These are phyloP conservation scores for Emiliania huxleyi DNA, from an alignment of 78 protist genomes.

Conservation along the genomic window DNA sequence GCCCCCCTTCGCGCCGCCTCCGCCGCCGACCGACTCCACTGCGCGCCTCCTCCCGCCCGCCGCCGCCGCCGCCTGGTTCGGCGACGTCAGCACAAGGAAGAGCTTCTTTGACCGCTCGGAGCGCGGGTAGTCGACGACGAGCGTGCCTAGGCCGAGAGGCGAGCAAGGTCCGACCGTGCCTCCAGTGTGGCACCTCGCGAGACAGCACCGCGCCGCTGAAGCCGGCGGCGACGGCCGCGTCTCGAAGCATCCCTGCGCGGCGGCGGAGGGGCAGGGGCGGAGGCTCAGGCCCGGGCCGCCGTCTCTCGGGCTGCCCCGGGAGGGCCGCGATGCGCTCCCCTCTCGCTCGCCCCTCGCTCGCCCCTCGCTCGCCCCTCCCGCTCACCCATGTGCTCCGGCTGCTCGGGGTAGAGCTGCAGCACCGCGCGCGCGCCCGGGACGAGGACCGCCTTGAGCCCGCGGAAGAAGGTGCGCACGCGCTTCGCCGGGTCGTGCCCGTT, in stretches of 20 bases:
- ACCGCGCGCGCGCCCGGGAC: slow-evolving; percentile 54
- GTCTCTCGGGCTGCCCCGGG: too few species aligned
- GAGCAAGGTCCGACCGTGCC: too few species aligned
- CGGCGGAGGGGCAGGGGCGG: too few species aligned
- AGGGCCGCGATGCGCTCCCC: too few species aligned
- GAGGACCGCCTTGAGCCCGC: background rate
- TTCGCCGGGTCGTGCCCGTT: background rate
- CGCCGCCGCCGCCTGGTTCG: too few species aligned
- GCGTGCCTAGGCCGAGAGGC: slow-evolving; percentile 44
- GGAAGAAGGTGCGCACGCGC: slow-evolving; percentile 40
- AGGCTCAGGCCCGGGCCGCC: too few species aligned
- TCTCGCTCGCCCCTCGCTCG: too few species aligned
- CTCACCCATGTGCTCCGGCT: slow-evolving; percentile 42
- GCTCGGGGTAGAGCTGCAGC: slow-evolving; percentile 60
- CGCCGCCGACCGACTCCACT: too few species aligned
- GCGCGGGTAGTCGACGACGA: background rate
- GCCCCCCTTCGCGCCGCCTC: too few species aligned
- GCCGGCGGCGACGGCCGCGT: slow-evolving; percentile 41
- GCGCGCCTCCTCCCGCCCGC: too few species aligned
- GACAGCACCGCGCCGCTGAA: slow-evolving; percentile 25
- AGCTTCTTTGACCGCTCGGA: slow-evolving; percentile 31
- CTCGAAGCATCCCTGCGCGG: background rate
- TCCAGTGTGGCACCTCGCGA: slow-evolving; percentile 42
- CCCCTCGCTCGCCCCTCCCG: too few species aligned
- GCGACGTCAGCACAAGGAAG: slow-evolving; percentile 11